These are phyloP conservation scores for Aureobasidium sp. DNA, from an alignment of 2,329 filamentous ascomycete genomes.

Conservation along the genomic window DNA sequence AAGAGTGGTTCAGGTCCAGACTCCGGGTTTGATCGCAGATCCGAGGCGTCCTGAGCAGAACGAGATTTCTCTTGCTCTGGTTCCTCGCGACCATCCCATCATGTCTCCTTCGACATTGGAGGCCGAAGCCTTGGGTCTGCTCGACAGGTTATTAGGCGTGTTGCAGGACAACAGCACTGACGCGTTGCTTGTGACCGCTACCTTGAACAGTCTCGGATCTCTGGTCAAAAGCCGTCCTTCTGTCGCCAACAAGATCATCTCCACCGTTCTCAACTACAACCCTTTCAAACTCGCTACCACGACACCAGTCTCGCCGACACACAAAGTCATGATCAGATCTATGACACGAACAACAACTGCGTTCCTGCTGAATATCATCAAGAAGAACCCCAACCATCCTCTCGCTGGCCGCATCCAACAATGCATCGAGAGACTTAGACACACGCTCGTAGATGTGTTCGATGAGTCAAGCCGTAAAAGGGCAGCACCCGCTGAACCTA, in stretches of 20 bases:
- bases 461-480: slow-evolving; percentile 76
- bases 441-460: slow-evolving; percentile 67
- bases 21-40: slow-evolving; percentile 70
- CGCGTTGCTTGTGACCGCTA: slow-evolving; percentile 80
- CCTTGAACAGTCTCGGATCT: slow-evolving; percentile 77
- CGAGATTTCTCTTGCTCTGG: slow-evolving; percentile 79
- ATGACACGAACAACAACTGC: slow-evolving; percentile 91
- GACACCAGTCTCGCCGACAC: slow-evolving; percentile 66
- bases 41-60: slow-evolving; percentile 67
- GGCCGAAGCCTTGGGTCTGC: slow-evolving; percentile 81
- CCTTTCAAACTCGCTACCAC: slow-evolving; percentile 64
- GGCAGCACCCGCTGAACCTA: slow-evolving; percentile 59
- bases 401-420: slow-evolving; percentile 72
- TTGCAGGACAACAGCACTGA: slow-evolving; percentile 85
- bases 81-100: slow-evolving; percentile 73
- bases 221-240: slow-evolving; percentile 74
- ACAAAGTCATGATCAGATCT: slow-evolving; percentile 76
- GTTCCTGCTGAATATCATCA: slow-evolving; percentile 72
- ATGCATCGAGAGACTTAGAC: slow-evolving; percentile 73
- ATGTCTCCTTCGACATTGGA: slow-evolving; percentile 75
- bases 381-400: slow-evolving; percentile 75
- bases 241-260: slow-evolving; percentile 77
- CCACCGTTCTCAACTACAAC: slow-evolving; percentile 82
- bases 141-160: slow-evolving; percentile 78
- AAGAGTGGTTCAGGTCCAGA: slow-evolving; percentile 85